Evolutionary conservation across 208 protist genomes (phyloP), one percentile per base, ranked within the genome.

Genomic region (Trypanosoma platydactyli): DNA sequence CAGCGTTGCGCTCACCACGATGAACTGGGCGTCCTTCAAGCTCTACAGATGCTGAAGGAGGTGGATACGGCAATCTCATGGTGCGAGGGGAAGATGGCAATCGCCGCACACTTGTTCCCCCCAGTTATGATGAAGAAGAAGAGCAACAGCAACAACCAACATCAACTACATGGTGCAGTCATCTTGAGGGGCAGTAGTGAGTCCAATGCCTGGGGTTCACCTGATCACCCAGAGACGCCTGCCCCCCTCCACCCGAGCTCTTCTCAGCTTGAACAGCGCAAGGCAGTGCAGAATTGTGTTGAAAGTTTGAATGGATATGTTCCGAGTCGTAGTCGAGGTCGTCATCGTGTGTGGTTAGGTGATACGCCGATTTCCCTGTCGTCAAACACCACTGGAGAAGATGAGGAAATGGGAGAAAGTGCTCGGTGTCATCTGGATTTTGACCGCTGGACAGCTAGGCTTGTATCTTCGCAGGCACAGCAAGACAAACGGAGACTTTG

Each of bases 21-120:
- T 49, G 40, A 57, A 38, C 13, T 18, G 20, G 49, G 15, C 6
- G 20, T 27, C 0, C 11, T 49, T 22, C n/a, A 64, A 16, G 57
- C 66, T 12, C 45, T 64, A 22, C 42, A 27, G 25, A 20, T 56
- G 3, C 24, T 71, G 24, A 33, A 22, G 16, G 46, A 64, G 40
- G 27, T 71, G 22, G 49, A 71, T 51, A 35, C 30, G 18, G 55
- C 66, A 5, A 71, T 71, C 41, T 55, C 66, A 16, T 64, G 48
- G 41, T 71, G 57, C 41, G 66, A 71, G 38, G 66, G 66, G 27
- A 64, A 64, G 48, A 40, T 58, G 6, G 35, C 38, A 20, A 46
- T 60, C n/a, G 50, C 46, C 16, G 4, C 40, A 30, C 54, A 58
- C 38, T 27, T 64, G 27, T 58, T 46, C 30, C 55, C 65, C 12